Evolutionary conservation across 192 early-diverging fungal species (phyloP), one percentile per base, ranked within the genome.

Genomic region (Podila horticola): DNA sequence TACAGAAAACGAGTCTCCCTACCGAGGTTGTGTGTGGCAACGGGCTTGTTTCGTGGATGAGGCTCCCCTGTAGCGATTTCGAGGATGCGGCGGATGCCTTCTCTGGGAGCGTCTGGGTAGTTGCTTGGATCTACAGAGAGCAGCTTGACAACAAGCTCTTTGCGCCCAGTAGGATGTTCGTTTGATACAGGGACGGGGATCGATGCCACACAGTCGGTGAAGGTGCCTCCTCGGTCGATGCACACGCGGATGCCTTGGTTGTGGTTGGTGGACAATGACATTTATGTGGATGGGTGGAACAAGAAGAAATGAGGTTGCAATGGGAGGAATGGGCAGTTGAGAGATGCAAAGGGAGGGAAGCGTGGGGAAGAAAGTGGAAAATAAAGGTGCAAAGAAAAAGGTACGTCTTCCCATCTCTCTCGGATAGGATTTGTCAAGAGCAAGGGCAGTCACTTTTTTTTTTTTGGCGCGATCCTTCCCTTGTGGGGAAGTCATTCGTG

Each of bases 151-250:
- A 97, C 94, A n/a, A 91, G 84, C 57, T 89, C 92, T 15, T 82
- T 83, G 57, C 88, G 79, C 24, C 90, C 88, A 11, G 69, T 68
- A 11, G 83, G 81, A 41, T 84, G 69, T 49, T 84, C 74, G 1
- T 72, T 70, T 19, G 91, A 85, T 24, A 84, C 79, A 19, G 84
- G 83, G 13, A 86, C 88, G 3, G 91, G 90, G 34, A 91, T 84
- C 59, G 91, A 93, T 3, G 90, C 96, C 58, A 96, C 93, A 83
- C 95, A 96, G 87, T 99, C 97, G 2, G 97, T 98, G 83, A 99
- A 98, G 7, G 97, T 99, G 24, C 97, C 97, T 17, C 97, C 97
- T 38, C 97, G 88, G 83, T 98, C 97, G 62, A 98, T 95, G 85
- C 92, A 93, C 60, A 95, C 89, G 20, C 75, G 74, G 28, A 85